Conservation (phyloP, 768 basidiomycete species). For the Termitomyces sp. region DNA sequence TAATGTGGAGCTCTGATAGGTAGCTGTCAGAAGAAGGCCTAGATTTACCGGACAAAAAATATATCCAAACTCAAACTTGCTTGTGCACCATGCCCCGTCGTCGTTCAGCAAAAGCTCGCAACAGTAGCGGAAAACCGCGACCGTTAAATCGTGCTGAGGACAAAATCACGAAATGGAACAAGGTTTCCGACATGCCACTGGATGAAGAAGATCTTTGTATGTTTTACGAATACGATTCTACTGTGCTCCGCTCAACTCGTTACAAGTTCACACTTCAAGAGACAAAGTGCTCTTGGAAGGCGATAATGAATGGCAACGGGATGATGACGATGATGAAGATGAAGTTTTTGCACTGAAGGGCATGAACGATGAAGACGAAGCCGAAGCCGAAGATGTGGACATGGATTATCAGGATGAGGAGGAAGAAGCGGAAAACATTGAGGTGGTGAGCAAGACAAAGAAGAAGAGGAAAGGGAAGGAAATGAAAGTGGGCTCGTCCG, state of each 20-base stretch:
- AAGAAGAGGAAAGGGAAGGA: conserved; percentile 16
- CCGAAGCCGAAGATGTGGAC: conserved; percentile 22
- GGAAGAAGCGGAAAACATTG: conserved; percentile 14
- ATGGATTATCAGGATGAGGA: conserved; percentile 30
- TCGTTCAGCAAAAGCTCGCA: conserved; percentile 30
- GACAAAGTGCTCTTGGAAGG: conserved; percentile 78
- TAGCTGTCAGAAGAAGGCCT: no score
- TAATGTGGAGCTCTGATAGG: no score
- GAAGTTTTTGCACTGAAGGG: conserved; percentile 78
- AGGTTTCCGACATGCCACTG: conserved; percentile 57
- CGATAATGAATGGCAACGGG: conserved; percentile 32
- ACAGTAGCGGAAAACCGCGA: conserved; percentile 34
- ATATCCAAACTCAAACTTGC: no score
- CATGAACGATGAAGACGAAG: conserved; percentile 37
- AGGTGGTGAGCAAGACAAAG: conserved; percentile 13
- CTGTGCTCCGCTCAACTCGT: conserved; percentile 1
- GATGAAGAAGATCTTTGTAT: conserved; percentile 79
- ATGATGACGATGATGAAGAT: conserved; percentile 60
- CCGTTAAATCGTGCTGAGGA: conserved; percentile 44
- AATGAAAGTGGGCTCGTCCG: conserved; percentile 15
- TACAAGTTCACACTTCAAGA: conserved; percentile 61
- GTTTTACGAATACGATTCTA: conserved; percentile 19
- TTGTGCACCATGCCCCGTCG: conserved; percentile 39
- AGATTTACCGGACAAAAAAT: no score
- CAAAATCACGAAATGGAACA: conserved; percentile 64